Percentiles rank a stretch among this genome's conserved stretches.
Evolutionary conservation across 2,329 filamentous ascomycete species (phyloP).

Genomic region (Aspergillus pseudotamarii): DNA sequence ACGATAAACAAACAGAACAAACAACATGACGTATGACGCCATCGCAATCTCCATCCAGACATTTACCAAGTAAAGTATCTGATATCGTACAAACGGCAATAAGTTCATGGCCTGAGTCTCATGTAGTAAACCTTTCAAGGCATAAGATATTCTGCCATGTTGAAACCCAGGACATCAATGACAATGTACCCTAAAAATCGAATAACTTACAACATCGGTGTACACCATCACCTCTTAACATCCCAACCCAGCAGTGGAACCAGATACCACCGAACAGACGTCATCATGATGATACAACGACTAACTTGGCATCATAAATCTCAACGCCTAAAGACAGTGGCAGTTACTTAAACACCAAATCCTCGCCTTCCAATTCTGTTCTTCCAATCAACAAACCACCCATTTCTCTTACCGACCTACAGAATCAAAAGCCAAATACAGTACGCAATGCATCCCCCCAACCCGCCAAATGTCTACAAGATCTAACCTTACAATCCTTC

Average conservation of each 20-base stretch:
- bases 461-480: not conserved
- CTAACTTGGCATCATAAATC: not conserved
- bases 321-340: not conserved
- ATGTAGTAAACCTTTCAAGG: not conserved
- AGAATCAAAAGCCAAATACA: not conserved
- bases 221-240: not conserved
- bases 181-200: not conserved
- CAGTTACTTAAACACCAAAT: constrained; percentile 10
- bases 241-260: not conserved
- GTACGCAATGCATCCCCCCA: not conserved
- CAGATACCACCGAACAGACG: not conserved
- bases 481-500: not conserved
- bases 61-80: not conserved
- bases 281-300: not conserved
- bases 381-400: not conserved
- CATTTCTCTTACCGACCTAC: not conserved
- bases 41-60: not conserved
- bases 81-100: not conserved
- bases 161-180: not conserved
- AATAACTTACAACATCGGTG: not conserved
- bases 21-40: not conserved
- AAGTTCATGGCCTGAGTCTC: not conserved
- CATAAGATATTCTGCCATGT: not conserved
- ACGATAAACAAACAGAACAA: not conserved
- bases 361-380: not conserved